These are phyloP conservation scores for Rheum nobile DNA, from an alignment of 148 eudicot genomes.

Conservation along the genomic window DNA sequence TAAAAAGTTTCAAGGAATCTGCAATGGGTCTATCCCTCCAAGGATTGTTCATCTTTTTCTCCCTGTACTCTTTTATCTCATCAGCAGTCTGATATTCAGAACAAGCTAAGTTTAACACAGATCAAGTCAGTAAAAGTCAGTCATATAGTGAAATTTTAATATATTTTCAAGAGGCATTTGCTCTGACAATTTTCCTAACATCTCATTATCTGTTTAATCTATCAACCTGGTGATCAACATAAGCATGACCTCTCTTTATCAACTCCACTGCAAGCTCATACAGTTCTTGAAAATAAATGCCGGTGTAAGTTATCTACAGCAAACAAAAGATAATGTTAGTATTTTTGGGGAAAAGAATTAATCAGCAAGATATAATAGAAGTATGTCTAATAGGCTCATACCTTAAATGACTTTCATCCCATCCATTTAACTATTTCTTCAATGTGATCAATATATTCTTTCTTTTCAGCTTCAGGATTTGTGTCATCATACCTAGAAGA, in stretches of 20 bases:
- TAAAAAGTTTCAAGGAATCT: no score
- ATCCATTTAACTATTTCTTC: constrained; percentile 89
- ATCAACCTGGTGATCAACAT: constrained; percentile 96
- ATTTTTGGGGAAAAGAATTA: neutral
- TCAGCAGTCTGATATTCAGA: constrained; percentile 25
- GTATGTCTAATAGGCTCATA: constrained; percentile 11
- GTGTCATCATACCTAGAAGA: no score
- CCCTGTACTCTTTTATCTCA: no score
- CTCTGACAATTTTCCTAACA: no score
- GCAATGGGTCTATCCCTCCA: no score
- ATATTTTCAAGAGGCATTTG: no score
- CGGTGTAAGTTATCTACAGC: constrained; percentile 76
- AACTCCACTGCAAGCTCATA: constrained; percentile 87
- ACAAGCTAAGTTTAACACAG: neutral
- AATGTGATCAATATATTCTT: no score
- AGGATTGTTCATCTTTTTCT: no score
- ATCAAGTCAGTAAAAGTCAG: neutral
- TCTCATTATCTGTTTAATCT: no score
- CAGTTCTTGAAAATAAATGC: constrained; percentile 86
- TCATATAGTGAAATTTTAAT: neutral
- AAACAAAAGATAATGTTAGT: neutral
- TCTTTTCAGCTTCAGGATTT: no score
- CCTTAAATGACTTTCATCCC: constrained; percentile 96
- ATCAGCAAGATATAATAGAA: no score
- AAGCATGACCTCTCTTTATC: constrained; percentile 76